Evolutionary conservation across 345 rosid genomes (phyloP).

Genomic region (Pelargonium nanum): DNA sequence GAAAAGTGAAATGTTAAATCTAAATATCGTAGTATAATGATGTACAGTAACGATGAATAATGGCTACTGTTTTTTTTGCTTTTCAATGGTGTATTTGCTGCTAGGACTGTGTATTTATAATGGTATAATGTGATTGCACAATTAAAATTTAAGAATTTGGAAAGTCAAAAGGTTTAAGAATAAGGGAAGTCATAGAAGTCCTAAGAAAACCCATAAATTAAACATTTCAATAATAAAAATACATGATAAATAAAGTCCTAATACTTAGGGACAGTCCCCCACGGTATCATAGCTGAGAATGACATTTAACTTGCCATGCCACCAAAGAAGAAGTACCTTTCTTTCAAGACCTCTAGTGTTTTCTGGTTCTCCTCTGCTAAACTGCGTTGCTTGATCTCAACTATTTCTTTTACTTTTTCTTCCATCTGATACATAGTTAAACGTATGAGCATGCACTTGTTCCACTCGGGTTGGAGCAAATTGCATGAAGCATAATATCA

Average conservation of each 20-base stretch:
- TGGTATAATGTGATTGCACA: too few relatives aligned
- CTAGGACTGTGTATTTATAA: too few relatives aligned
- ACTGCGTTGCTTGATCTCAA: slow-evolving; percentile 93
- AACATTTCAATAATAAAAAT: background rate
- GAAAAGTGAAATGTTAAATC: too few relatives aligned
- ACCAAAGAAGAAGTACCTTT: slow-evolving; percentile 38
- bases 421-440: slow-evolving; percentile 56
- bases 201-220: too few relatives aligned
- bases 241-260: background rate
- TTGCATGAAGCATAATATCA: background rate
- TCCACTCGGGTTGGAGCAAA: background rate
- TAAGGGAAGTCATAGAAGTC: too few relatives aligned
- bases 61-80: too few relatives aligned
- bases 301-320: background rate
- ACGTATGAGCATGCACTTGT: slow-evolving; percentile 3
- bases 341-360: slow-evolving; percentile 81
- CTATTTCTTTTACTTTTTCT: slow-evolving; percentile 96
- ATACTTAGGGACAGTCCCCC: background rate
- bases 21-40: too few relatives aligned
- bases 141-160: too few relatives aligned
- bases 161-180: too few relatives aligned
- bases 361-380: slow-evolving; percentile 98
- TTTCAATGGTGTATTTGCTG: too few relatives aligned
- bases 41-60: too few relatives aligned
- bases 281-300: background rate